Evolutionary conservation across 768 basidiomycete species (phyloP), one percentile per base, ranked within the genome.

Genomic region (Lactarius deliciosus): DNA sequence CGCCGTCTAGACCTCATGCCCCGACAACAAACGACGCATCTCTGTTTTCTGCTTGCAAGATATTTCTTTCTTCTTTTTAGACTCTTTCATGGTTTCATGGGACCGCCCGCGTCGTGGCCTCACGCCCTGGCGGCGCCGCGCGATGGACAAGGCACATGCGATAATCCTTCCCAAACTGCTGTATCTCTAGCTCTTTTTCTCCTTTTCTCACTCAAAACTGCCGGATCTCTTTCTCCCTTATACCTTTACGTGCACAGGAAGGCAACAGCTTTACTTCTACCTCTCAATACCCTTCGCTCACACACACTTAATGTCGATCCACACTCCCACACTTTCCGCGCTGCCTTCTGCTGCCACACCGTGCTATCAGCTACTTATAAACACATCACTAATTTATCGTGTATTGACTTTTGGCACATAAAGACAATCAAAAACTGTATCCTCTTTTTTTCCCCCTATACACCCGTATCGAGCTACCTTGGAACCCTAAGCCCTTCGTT

Each of bases 111-210:
- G 66, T 64, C 66, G 62, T 60, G 63, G 36, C 63, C 53, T 36
- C 56, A 57, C 53, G 66, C 62, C 63, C 65, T 66, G 53, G 47
- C 50, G 56, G 57, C 61, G 65, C 63, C 53, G 63, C 41, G 62
- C 66, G 66, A 67, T 40, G 66, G 66, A 59, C 50, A 55, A 45
- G 61, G 66, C 62, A 55, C 57, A 63, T 67, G 62, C 66, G 63
- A 18, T 41, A 41, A 65, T 61, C 25, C 43, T 57, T 40, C 25
- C 47, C 36, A 60, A 58, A 22, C 32, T 38, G 57, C 61, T 67
- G 66, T 68, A 68, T 68, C 66, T 68, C 66, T 68, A 68, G 66
- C 66, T 63, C 28, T 40, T 20, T 32, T 13, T 55, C 30, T 55
- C 54, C 30, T 56, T 9, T 15, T 30, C 30, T 55, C 54, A 47